phyloP scores from a whole-genome alignment of 2,329 filamentous ascomycete genomes.

The Salinomyces thailandicus region DNA sequence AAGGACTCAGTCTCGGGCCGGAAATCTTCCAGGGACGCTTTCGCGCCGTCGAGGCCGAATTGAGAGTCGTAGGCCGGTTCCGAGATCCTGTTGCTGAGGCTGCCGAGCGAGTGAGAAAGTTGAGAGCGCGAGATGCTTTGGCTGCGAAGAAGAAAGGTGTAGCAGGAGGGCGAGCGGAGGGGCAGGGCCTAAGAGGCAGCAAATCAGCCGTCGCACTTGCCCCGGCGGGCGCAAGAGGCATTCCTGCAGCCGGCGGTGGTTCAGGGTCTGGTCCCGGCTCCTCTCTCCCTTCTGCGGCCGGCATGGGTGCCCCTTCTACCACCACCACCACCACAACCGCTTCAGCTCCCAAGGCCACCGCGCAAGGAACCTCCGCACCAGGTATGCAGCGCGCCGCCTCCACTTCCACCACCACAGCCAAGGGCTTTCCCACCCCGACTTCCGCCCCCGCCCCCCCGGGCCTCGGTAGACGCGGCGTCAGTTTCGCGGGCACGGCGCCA shows the following conservation, averaged over 20 bases:
- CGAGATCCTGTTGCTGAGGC: slow-evolving; percentile 24
- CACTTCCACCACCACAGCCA: slow-evolving; percentile 6
- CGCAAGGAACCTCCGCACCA: neutral
- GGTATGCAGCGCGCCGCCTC: neutral
- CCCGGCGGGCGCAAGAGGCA: slow-evolving; percentile 7
- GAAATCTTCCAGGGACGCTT: slow-evolving; percentile 27
- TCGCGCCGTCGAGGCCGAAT: slow-evolving; percentile 24
- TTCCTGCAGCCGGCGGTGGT: too few relatives aligned
- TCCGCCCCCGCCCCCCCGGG: too few relatives aligned
- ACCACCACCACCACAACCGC: slow-evolving; percentile 6
- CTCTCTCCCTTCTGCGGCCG: too few relatives aligned
- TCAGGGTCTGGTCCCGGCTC: too few relatives aligned
- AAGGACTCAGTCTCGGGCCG: slow-evolving; percentile 16
- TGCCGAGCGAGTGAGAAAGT: slow-evolving; percentile 14
- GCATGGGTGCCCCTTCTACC: too few relatives aligned
- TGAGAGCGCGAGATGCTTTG: slow-evolving; percentile 13
- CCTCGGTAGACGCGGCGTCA: slow-evolving; percentile 18
- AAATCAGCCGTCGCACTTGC: slow-evolving; percentile 10
- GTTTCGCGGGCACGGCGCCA: slow-evolving; percentile 17
- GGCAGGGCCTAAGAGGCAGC: slow-evolving; percentile 9
- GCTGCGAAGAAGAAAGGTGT: neutral
- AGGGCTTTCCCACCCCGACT: slow-evolving; percentile 4
- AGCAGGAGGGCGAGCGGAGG: slow-evolving; percentile 1
- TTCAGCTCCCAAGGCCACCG: slow-evolving; percentile 4
- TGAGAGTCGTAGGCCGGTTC: slow-evolving; percentile 25